Evolutionary conservation across 805 yeast genomes (phyloP), one percentile per base, ranked within the genome.

Genomic region (Cyberlindnera subsufficiens): DNA sequence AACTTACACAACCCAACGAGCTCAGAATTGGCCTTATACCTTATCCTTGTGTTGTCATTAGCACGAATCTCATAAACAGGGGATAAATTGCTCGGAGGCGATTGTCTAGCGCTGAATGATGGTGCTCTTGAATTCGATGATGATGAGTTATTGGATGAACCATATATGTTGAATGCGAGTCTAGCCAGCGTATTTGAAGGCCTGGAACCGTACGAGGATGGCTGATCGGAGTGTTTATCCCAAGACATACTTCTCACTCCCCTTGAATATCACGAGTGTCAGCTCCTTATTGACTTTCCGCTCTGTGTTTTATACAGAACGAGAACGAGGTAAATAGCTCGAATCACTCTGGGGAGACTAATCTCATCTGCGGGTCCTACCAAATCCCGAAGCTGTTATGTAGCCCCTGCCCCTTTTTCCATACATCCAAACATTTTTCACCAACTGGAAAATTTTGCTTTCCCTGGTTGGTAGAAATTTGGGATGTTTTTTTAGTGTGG

Each of bases 101-200:
- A 46, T 22, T 53, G 52, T 11, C 52, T 40, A 14, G 50, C 39
- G 3, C 45, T 40, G 39, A 16, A 44, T 8, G 36, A 38, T 6
- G 50, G 44, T 22, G 51, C 32, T 27, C 48, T 42, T 14, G 53
- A 42, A 5, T 56, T 47, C 1, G 49, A 42, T 3, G 59, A 50
- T 7, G 47, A 46, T 8, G 49, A 45, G 11, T 39, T 30, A 19
- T 64, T 54, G 5, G 56, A 42, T 41, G 44, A 46, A 16, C 82
- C 82, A 57, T 78, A 78, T 31, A 78, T 75, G 51, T 77, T 74
- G 64, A 75, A 78, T 0, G 84, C 82, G 58, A 78, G 71, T 37
- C 79, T 66, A 5, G 82, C 77, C 45, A 76, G 60, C 0, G 59
- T 49, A 39, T 53, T 55, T 4, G 56, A 48, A 4, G 58, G 59